phyloP scores from a whole-genome alignment of 805 yeast species.

The Teunomyces cretensis region DNA sequence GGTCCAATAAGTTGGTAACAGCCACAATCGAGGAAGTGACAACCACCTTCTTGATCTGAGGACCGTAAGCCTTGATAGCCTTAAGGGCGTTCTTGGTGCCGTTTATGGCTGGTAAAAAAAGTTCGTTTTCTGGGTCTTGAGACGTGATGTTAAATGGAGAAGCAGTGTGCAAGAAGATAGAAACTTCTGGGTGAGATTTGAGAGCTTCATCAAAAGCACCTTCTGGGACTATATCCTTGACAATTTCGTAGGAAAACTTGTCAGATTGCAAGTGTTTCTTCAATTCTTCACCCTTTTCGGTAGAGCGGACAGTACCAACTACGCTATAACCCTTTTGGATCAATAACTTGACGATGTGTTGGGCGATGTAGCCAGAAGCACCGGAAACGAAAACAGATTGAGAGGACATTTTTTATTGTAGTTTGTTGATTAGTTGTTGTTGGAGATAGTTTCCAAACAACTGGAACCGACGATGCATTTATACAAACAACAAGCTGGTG shows the following conservation, averaged over 20 bases:
- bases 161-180: conserved; percentile 49
- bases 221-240: conserved; percentile 25
- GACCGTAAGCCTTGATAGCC: conserved; percentile 43
- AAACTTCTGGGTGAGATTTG: conserved; percentile 38
- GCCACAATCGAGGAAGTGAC: conserved; percentile 53
- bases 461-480: too few relatives aligned
- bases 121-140: conserved; percentile 46
- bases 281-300: conserved; percentile 20
- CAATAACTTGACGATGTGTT: conserved; percentile 21
- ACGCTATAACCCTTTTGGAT: conserved; percentile 41
- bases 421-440: not conserved
- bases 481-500: not conserved
- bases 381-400: conserved; percentile 27
- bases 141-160: conserved; percentile 48
- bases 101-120: conserved; percentile 54
- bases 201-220: conserved; percentile 52
- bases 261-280: conserved; percentile 10
- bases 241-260: conserved; percentile 29
- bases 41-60: conserved; percentile 49
- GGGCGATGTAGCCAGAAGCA: conserved; percentile 34
- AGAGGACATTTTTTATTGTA: not conserved
- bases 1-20: not conserved
- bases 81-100: conserved; percentile 52
- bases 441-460: not conserved
- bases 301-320: conserved; percentile 49